These are phyloP conservation scores for Yarrowia phangngaensis DNA, from an alignment of 805 yeast genomes.

Conservation along the genomic window DNA sequence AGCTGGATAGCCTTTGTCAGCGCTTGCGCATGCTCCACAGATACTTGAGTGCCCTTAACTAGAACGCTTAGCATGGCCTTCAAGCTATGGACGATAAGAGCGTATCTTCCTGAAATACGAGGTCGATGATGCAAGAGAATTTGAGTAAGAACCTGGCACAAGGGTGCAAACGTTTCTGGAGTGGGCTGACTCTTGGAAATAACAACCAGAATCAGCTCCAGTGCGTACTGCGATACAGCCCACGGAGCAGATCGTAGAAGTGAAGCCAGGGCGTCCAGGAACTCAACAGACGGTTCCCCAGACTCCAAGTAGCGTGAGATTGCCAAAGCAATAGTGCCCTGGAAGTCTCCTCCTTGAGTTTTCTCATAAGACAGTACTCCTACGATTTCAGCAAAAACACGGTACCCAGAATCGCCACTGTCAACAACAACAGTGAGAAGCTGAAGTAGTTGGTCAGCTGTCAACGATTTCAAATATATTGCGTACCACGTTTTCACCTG, in stretches of 20 bases:
- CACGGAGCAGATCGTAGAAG: slow-evolving; percentile 51
- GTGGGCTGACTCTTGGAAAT: slow-evolving; percentile 36
- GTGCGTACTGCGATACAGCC: slow-evolving; percentile 60
- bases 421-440: neutral
- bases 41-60: slow-evolving; percentile 22
- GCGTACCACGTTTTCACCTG: slow-evolving; percentile 14
- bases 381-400: slow-evolving; percentile 6
- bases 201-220: slow-evolving; percentile 53
- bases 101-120: slow-evolving; percentile 69
- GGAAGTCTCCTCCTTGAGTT: neutral
- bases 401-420: slow-evolving; percentile 5
- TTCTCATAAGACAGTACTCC: slow-evolving; percentile 1
- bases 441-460: neutral
- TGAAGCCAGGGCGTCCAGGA: slow-evolving; percentile 6
- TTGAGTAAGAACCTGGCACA: slow-evolving; percentile 54
- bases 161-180: slow-evolving; percentile 39
- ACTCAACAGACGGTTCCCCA: slow-evolving; percentile 12
- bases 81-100: slow-evolving; percentile 52
- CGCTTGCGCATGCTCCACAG: slow-evolving; percentile 46
- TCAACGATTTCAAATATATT: neutral
- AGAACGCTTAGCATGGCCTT: slow-evolving; percentile 45
- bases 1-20: slow-evolving; percentile 59
- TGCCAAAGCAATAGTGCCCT: slow-evolving; percentile 5
- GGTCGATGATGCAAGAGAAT: slow-evolving; percentile 64
- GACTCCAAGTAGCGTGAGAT: slow-evolving; percentile 7